Evolutionary conservation across 768 basidiomycete species (phyloP).

Genomic region (Mycena floridula): DNA sequence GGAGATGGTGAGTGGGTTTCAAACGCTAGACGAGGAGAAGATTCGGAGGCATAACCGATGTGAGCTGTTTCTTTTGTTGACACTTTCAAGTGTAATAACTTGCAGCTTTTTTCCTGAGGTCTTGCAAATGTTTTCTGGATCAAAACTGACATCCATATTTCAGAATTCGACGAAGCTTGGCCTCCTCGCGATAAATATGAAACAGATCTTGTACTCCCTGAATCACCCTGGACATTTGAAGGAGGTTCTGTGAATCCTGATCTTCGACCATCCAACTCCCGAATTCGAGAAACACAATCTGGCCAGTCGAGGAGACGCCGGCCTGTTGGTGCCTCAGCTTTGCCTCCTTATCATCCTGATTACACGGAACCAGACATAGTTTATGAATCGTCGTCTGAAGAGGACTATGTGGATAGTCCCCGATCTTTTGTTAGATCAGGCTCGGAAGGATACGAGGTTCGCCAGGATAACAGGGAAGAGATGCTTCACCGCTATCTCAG

Average conservation of each 20-base stretch:
- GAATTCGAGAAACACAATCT: conserved; percentile 19
- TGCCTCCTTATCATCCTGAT: conserved; percentile 78
- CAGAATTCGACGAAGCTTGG: conserved; percentile 35
- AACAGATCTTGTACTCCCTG: conserved; percentile 41
- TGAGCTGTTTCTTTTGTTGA: conserved; percentile 3
- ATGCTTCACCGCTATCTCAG: conserved; percentile 55
- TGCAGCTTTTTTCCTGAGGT: too few species aligned
- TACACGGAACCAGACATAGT: conserved; percentile 29
- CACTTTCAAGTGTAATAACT: too few species aligned
- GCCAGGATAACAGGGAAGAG: conserved; percentile 52
- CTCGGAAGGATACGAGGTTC: conserved; percentile 81
- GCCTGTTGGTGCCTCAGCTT: conserved; percentile 32
- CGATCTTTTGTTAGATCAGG: conserved; percentile 49
- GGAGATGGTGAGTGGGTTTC: conserved; percentile 72
- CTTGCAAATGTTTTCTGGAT: too few species aligned
- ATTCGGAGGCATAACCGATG: conserved; percentile 12
- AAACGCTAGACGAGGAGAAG: conserved; percentile 22
- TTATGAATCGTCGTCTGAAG: background rate
- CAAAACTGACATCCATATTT: background rate
- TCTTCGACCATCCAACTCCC: conserved; percentile 57
- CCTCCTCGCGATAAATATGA: conserved; percentile 66
- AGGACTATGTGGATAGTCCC: conserved; percentile 6
- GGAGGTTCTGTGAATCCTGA: conserved; percentile 71
- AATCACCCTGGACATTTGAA: conserved; percentile 84
- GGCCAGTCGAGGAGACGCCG: conserved; percentile 15